Base-by-base conservation (phyloP, 305 asterid genomes). In the Solanum aculeatissimum region DNA sequence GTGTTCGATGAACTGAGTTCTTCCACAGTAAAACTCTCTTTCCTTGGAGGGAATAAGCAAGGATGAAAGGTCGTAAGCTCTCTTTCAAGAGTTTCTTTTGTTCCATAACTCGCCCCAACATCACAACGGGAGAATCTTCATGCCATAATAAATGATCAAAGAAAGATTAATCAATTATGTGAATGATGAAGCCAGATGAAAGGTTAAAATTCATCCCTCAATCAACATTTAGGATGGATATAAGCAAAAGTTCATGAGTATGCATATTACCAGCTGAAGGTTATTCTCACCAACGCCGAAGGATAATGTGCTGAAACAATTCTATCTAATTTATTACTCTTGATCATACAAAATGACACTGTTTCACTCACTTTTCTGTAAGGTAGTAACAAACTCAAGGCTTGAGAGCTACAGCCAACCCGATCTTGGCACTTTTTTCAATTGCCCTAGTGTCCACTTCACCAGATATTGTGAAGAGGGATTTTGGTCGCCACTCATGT, bases 401-500 rank as follows among this genome's bases (percentile, higher is more conserved):
- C 86, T 94, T 94, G 84, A 97, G 97, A 75, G 97, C 97, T 21
- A 97, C 85, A 40, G 99, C 96, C 87, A 97, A 81, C 58, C 99
- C 99, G 15, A 97, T 84, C 89, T 95, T 97, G 1, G 99, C 97
- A 21, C 97, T 95, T 86, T 92, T 95, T 90, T 97, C 99, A 8
- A 94, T 87, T 60, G 98, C 97, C 87, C 91, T 85, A 12, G 99
- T 95, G 93, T 97, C 98, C 78, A 97, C 98, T 90, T 97, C 99
- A 45, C 98, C 98, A 0, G 98, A 93, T 66, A 97, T 91, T 70
- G 99, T 95, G 92, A 97, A 66, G 70, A 94, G 91, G 54, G 99
- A 97, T 86, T 87, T 95, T 14, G 99, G 98, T 83, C 94, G 96
- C 95, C 96, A 97, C 68, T 92, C 93, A 23, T 97, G 99, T 90